Base-by-base conservation (phyloP, 2,329 filamentous ascomycete genomes). In the Curvularia eragrostidis region DNA sequence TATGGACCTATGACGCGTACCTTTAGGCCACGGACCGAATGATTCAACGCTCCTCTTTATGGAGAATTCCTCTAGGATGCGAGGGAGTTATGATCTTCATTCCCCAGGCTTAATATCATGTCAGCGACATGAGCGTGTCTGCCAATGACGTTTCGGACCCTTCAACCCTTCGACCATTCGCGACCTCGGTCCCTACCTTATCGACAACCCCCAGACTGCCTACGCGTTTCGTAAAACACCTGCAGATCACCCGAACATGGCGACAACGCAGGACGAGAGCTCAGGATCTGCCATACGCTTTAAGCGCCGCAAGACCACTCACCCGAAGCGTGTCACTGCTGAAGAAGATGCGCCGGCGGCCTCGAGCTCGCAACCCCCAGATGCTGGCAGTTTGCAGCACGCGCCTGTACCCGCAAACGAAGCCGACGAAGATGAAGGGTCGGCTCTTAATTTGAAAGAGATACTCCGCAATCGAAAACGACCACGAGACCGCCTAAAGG, bases 391-490 rank as follows among this genome's bases (percentile, higher is more conserved):
- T 39, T 18, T 44, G 5, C 18, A 24, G 26, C 50, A 65, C 55
- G 59, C 62, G 56, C 39, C n/a, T 3, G 47, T 56, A 36, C 59
- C 58, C 5, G 52, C 54, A 38, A 43, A 51, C 36, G 53, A 52
- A 38, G 53, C 19, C 23, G 51, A 52, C 12, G 56, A 67, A 7
- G 62, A 62, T n/a, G 65, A 68, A 21, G 67, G 70, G 12, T 57
- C 67, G 1, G 61, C 62, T 5, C 54, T 61, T 1, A 73, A 68
- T 21, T 39, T 76, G 12, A 71, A 66, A 48, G 72, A 73, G 41
- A 73, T 75, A 24, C 30, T 75, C 43, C 70, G 72, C 47, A 70
- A 67, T 48, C 68, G 72, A 18, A 75, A 67, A 58, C 66, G 70
- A 3, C 67, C 67, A 24, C 67, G 68, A 30, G 65, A 74, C 23